Base-by-base conservation (phyloP, 2,329 filamentous ascomycete species). In the Arthrobotrys megalospora region DNA sequence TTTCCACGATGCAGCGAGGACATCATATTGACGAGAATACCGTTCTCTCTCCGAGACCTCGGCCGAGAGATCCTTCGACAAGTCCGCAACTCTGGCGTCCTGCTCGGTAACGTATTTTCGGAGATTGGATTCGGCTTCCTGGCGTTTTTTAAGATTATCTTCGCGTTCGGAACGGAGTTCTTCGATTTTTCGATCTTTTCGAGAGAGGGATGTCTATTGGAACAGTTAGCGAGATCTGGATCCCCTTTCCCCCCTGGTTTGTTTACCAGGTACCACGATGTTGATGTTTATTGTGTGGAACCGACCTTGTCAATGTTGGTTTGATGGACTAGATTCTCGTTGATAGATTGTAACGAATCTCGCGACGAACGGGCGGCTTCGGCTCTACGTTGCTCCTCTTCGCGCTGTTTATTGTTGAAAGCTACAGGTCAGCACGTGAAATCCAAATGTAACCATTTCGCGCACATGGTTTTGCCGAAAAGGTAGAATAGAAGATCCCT, bases 161-260 rank as follows among this genome's bases (percentile, higher is more conserved):
- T 82, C 81, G 65, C 80, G 79, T 68, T 82, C 81, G 12, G 76
- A 80, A 47, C 81, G 81, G 38, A 82, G 75, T 75, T 82, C 81
- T 70, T 82, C 81, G 50, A 82, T 81, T 70, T 82, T 82, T 41
- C 81, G 80, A 50, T 82, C 81, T 48, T 82, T 82, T 8, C 81
- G 80, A 53, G 80, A 79, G 10, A 82, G 72, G 1, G 81, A 81
- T n/a, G 69, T 68, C 76, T 79, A 66, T 72, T 65, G 21, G 47
- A 21, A 6, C 21, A 32, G 28, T 55, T 38, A 67, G 38, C 45
- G 24, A 64, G 60, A 19, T 28, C 38, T 28, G 24, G 24, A 19
- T 5, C 6, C n/a, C 10, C 7, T 24, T 19, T 47, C 14, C 43
- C 41, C 60, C 45, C 60, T 47, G 60, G 60, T 38, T 34, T 34